phyloP scores from a whole-genome alignment of 805 yeast species.

The Priceomyces carsonii region DNA sequence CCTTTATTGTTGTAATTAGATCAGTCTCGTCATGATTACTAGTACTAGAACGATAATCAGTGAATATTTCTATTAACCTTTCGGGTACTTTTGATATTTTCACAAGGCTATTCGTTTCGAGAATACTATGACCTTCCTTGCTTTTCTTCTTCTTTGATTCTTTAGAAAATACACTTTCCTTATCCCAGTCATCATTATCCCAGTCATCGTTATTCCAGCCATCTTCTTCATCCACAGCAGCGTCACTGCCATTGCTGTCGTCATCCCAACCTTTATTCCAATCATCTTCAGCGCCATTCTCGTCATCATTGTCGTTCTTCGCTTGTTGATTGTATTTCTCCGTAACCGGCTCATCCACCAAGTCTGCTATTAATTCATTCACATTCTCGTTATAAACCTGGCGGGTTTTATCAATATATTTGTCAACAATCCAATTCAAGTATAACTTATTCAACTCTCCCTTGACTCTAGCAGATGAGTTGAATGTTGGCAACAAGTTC shows the following conservation, averaged over 20 bases:
- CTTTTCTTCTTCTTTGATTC: slow-evolving; percentile 4
- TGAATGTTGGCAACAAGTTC: slow-evolving; percentile 13
- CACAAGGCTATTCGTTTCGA: not conserved
- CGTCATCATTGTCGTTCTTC: slow-evolving; percentile 10
- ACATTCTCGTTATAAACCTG: slow-evolving; percentile 17
- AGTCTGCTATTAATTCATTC: slow-evolving; percentile 8
- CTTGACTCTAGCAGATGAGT: slow-evolving; percentile 2
- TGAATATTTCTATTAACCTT: slow-evolving; percentile 20
- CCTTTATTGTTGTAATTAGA: slow-evolving; percentile 27
- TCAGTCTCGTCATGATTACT: slow-evolving; percentile 16
- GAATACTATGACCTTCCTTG: not conserved
- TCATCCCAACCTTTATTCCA: slow-evolving; percentile 6
- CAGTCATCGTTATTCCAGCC: slow-evolving; percentile 27
- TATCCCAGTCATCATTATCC: slow-evolving; percentile 21
- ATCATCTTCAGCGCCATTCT: slow-evolving; percentile 10
- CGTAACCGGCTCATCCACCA: slow-evolving; percentile 14
- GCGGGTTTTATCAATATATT: slow-evolving; percentile 31
- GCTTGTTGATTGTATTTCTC: slow-evolving; percentile 6
- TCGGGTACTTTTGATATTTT: slow-evolving; percentile 23
- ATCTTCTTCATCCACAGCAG: slow-evolving; percentile 14
- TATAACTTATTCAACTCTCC: slow-evolving; percentile 26
- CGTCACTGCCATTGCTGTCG: slow-evolving; percentile 1
- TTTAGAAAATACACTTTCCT: slow-evolving; percentile 10
- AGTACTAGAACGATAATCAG: slow-evolving; percentile 22
- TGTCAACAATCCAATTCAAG: slow-evolving; percentile 32